Evolutionary conservation across 768 basidiomycete genomes (phyloP).

Genomic region (Chlorophyllum brunneum): DNA sequence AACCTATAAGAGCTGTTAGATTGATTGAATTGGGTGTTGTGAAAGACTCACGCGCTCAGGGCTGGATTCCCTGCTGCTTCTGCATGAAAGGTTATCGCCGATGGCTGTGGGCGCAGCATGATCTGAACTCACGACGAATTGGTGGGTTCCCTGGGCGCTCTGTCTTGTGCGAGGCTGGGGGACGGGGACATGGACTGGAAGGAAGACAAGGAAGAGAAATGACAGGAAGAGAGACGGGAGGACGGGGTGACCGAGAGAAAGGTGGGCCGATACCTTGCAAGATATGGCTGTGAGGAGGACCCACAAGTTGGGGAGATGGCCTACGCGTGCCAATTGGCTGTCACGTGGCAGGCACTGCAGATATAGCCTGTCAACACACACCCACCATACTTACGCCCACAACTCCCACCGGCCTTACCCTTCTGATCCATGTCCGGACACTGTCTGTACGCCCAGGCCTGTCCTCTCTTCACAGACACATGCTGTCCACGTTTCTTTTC

Average conservation of each 20-base stretch:
- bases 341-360: constrained; percentile 9
- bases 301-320: constrained; percentile 4
- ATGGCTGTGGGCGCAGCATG: not conserved
- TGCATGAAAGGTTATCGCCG: constrained; percentile 20
- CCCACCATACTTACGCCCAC: constrained; percentile 10
- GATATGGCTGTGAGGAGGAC: constrained; percentile 8
- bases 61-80: constrained; percentile 58
- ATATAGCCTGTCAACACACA: constrained; percentile 4
- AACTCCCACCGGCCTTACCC: constrained; percentile 9
- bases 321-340: constrained; percentile 5
- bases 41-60: constrained; percentile 39
- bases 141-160: constrained; percentile 12
- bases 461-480: not conserved
- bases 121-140: constrained; percentile 30
- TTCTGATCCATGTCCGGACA: not conserved
- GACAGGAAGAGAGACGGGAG: not conserved
- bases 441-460: not conserved
- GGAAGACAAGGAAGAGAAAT: not conserved
- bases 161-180: not conserved
- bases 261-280: constrained; percentile 5
- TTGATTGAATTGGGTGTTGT: not conserved
- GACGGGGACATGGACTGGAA: constrained; percentile 9
- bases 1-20: constrained; percentile 23
- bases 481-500: not conserved
- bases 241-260: not conserved